Conservation (phyloP, 1,284 basidiomycete species). For the Ustilago crameri region DNA sequence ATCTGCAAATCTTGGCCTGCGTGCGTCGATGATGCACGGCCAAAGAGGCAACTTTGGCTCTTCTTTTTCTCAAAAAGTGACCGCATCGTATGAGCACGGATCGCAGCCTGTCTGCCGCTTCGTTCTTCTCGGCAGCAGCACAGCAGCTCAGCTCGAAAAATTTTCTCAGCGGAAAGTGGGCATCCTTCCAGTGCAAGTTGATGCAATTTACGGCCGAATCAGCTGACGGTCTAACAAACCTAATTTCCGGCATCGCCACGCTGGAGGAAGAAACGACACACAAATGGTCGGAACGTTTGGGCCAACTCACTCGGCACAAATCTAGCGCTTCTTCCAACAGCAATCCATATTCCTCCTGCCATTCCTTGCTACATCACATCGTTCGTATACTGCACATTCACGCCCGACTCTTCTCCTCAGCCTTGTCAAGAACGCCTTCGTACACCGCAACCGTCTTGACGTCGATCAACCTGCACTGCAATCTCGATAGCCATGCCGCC, state of each 20-base stretch:
- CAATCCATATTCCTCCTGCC: neutral
- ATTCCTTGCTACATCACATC: too few species aligned
- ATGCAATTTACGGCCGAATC: constrained; percentile 23
- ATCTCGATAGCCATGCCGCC: constrained; percentile 24
- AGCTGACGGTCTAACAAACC: constrained; percentile 10
- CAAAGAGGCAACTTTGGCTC: constrained; percentile 3
- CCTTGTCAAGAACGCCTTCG: too few species aligned
- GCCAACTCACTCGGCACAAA: constrained; percentile 6
- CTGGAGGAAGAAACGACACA: constrained; percentile 19
- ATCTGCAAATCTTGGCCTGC: too few species aligned
- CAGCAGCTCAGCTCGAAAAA: constrained; percentile 26
- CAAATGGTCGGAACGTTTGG: constrained; percentile 23
- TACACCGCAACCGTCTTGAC: too few species aligned
- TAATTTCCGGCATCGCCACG: constrained; percentile 12
- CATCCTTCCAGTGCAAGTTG: neutral
- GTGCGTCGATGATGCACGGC: constrained; percentile 13
- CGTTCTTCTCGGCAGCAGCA: constrained; percentile 4
- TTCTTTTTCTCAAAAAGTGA: neutral
- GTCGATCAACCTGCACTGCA: too few species aligned
- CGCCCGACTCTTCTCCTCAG: too few species aligned
- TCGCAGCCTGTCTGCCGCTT: neutral
- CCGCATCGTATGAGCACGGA: constrained; percentile 20
- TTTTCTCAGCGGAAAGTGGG: constrained; percentile 5
- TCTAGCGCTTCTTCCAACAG: neutral
- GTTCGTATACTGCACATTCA: too few species aligned